Conservation (phyloP, 1,139 yeast species). For the Hyphopichia burtonii region DNA sequence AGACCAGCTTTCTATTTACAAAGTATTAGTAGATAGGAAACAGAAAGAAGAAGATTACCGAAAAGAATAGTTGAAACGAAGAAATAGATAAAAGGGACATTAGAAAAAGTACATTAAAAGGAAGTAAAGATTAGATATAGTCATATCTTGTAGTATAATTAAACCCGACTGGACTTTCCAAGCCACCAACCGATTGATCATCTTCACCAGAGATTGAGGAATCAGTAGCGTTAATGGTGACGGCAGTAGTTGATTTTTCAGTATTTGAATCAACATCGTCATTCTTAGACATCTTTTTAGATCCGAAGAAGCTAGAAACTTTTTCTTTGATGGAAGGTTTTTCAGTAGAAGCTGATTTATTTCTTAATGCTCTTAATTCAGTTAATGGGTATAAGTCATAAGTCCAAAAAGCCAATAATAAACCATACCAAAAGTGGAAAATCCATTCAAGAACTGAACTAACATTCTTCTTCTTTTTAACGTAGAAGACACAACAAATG, state of each 20-base stretch:
- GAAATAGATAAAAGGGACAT: too few species aligned
- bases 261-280: neutral
- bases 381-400: conserved; percentile 36
- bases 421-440: conserved; percentile 38
- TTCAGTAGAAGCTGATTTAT: neutral
- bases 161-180: conserved; percentile 4
- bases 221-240: neutral
- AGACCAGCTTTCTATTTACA: conserved; percentile 1
- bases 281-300: neutral
- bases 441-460: conserved; percentile 35
- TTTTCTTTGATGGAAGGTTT: neutral
- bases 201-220: neutral
- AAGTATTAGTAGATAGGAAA: neutral
- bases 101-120: too few species aligned
- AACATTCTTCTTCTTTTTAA: conserved; percentile 12
- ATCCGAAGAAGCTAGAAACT: neutral
- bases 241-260: conserved; percentile 2
- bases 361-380: conserved; percentile 16
- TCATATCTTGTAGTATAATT: conserved; percentile 1
- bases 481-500: conserved; percentile 27
- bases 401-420: conserved; percentile 35
- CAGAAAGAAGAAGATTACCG: neutral
- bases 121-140: neutral
- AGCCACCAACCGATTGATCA: neutral
- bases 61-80: too few species aligned